These are phyloP conservation scores for Aquilaria malaccensis DNA, from an alignment of 345 rosid species.

Conservation along the genomic window DNA sequence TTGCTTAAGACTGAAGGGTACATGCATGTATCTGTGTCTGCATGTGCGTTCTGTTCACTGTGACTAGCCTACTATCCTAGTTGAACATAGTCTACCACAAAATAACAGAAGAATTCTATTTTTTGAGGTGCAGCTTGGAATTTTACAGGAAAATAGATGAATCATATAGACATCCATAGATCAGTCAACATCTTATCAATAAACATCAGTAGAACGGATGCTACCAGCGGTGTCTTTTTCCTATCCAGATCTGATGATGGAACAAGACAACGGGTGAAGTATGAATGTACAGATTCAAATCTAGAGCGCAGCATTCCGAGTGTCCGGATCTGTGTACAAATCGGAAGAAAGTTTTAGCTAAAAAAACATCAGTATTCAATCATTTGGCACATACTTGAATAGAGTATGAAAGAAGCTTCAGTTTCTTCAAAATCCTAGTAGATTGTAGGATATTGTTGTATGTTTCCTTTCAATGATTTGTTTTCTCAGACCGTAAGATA, in stretches of 20 bases:
- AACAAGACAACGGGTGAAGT: constrained; percentile 58
- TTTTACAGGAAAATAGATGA: too few relatives aligned
- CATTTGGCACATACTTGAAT: not conserved
- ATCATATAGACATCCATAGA: too few relatives aligned
- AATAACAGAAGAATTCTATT: not conserved
- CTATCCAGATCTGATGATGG: constrained; percentile 37
- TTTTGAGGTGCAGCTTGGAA: too few relatives aligned
- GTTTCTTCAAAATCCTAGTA: not conserved
- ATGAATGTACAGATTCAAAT: constrained; percentile 62
- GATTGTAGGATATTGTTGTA: not conserved
- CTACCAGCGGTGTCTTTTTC: constrained; percentile 32
- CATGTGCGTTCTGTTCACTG: not conserved
- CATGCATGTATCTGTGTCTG: not conserved
- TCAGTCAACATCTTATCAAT: not conserved
- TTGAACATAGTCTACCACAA: not conserved
- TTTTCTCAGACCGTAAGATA: too few relatives aligned
- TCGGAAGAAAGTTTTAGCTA: constrained; percentile 14
- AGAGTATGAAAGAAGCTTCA: not conserved
- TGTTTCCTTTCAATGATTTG: not conserved
- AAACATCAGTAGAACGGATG: constrained; percentile 6
- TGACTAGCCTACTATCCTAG: not conserved
- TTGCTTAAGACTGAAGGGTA: constrained; percentile 15
- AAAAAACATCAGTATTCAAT: not conserved
- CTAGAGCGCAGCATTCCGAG: constrained; percentile 95
- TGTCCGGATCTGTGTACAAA: constrained; percentile 65